A percentile compares a stretch with the other conserved stretches of the same genome.
Evolutionary conservation across 2,329 filamentous ascomycete genomes (phyloP).

Genomic region (Fonsecaea pedrosoi): DNA sequence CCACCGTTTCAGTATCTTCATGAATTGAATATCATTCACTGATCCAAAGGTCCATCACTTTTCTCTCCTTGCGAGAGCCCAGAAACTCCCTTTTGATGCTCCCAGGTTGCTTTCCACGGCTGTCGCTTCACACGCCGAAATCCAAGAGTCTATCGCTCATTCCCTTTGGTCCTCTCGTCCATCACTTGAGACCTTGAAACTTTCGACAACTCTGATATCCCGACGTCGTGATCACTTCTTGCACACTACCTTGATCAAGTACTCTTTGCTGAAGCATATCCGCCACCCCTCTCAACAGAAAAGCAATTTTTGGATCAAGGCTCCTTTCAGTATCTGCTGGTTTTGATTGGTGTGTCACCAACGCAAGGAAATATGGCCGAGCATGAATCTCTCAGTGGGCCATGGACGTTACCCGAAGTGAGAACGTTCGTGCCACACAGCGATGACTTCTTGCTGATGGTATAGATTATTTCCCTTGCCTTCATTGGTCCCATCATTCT

Average conservation of each 20-base stretch:
- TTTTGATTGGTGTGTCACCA: background rate
- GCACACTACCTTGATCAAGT: background rate
- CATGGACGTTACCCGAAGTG: constrained; percentile 33
- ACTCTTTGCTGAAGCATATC: background rate
- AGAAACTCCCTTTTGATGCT: background rate
- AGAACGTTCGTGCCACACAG: background rate
- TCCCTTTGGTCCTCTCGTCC: background rate
- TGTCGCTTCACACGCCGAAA: background rate
- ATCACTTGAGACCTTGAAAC: background rate
- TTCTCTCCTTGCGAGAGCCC: background rate
- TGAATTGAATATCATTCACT: constrained; percentile 30
- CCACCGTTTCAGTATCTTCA: constrained; percentile 17
- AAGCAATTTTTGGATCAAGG: background rate
- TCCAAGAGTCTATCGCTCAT: background rate
- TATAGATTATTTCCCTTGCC: constrained; percentile 80
- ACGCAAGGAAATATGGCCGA: constrained; percentile 14
- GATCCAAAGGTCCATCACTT: constrained; percentile 6
- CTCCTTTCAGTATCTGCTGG: background rate
- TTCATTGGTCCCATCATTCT: constrained; percentile 83
- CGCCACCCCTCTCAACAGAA: background rate
- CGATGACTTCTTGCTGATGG: constrained; percentile 9
- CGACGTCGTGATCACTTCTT: background rate
- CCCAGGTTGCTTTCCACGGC: constrained; percentile 1
- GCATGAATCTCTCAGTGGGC: constrained; percentile 6
- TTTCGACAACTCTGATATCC: background rate